A percentile compares a stretch with the other conserved stretches of the same genome.
Conservation (phyloP, 805 yeast genomes). For the Hanseniaspora clermontiae region DNA sequence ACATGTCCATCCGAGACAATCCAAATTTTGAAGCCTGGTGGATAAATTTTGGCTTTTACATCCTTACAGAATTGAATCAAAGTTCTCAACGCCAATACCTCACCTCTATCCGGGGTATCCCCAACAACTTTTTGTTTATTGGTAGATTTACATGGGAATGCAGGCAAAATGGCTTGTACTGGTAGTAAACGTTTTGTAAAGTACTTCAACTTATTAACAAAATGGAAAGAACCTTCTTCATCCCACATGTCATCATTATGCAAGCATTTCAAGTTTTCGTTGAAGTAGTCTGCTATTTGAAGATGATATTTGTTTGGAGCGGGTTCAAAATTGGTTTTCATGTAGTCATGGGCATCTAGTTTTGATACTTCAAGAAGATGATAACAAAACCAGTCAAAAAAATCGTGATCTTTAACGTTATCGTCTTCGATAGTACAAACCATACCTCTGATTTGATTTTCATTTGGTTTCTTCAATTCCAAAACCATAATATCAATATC, state of each 20-base stretch:
- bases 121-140: slow-evolving; percentile 41
- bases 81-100: slow-evolving; percentile 32
- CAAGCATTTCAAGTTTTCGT: slow-evolving; percentile 36
- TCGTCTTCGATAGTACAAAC: slow-evolving; percentile 27
- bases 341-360: slow-evolving; percentile 14
- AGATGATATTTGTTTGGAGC: slow-evolving; percentile 21
- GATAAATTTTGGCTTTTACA: slow-evolving; percentile 31
- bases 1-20: slow-evolving; percentile 57
- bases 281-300: slow-evolving; percentile 34
- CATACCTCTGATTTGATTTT: slow-evolving; percentile 30
- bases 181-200: slow-evolving; percentile 38
- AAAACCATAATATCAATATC: slow-evolving; percentile 24
- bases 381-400: slow-evolving; percentile 30
- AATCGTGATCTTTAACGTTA: slow-evolving; percentile 15
- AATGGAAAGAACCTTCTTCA: slow-evolving; percentile 33
- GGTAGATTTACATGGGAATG: slow-evolving; percentile 55
- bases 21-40: slow-evolving; percentile 44
- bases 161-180: slow-evolving; percentile 48
- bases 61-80: slow-evolving; percentile 27
- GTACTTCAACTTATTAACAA: slow-evolving; percentile 33
- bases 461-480: slow-evolving; percentile 25
- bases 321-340: slow-evolving; percentile 4
- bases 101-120: slow-evolving; percentile 43
- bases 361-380: slow-evolving; percentile 30
- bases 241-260: slow-evolving; percentile 40